Evolutionary conservation across 2,329 filamentous ascomycete species (phyloP).

Genomic region (Apiospora aurea): DNA sequence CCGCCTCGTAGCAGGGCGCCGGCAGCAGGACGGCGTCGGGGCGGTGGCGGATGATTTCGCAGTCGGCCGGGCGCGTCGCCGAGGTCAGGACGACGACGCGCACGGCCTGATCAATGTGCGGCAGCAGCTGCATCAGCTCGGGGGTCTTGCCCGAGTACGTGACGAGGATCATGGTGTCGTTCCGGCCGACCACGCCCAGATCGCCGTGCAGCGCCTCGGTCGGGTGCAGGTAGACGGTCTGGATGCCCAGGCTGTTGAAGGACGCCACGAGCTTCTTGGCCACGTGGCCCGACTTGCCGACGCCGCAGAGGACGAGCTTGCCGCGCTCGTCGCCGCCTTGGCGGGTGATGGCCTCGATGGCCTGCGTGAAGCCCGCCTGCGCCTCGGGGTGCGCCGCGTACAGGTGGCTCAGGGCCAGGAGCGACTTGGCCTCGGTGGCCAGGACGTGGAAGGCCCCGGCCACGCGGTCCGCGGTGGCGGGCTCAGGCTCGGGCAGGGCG

Average conservation of each 20-base stretch:
- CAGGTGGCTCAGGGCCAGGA: constrained; percentile 74
- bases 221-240: constrained; percentile 84
- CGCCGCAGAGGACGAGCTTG: constrained; percentile 84
- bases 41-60: constrained; percentile 70
- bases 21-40: constrained; percentile 78
- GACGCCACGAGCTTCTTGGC: constrained; percentile 91
- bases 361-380: constrained; percentile 71
- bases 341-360: constrained; percentile 73
- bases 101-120: constrained; percentile 73
- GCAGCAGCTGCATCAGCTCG: constrained; percentile 79
- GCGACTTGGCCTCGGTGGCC: constrained; percentile 79
- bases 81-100: constrained; percentile 82
- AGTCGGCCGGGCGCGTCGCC: constrained; percentile 71
- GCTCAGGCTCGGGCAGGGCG: neutral
- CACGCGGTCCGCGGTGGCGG: constrained; percentile 43
- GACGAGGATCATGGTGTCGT: constrained; percentile 85
- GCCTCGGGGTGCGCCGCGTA: constrained; percentile 77
- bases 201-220: constrained; percentile 94
- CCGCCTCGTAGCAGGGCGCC: constrained; percentile 83
- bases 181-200: constrained; percentile 76
- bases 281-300: constrained; percentile 94
- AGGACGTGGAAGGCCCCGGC: constrained; percentile 80
- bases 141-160: constrained; percentile 89
- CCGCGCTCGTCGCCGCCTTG: constrained; percentile 66
- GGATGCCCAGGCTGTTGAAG: constrained; percentile 87